Base-by-base conservation (phyloP, 2,329 filamentous ascomycete species). In the Claviceps sp. region DNA sequence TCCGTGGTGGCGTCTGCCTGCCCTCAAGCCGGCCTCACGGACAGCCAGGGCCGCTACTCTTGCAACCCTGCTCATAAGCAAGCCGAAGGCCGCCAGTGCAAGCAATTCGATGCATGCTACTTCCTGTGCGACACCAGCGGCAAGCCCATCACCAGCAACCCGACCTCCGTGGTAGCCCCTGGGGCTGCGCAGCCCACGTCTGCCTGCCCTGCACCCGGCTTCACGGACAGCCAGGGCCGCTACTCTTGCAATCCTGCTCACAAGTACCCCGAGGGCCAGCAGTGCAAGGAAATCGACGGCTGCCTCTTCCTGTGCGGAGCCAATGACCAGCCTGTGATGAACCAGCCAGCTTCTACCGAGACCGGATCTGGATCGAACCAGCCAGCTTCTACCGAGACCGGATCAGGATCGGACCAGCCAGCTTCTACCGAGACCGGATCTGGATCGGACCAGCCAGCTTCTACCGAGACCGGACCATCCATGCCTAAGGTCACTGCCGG, bases 1-100 rank as follows among this genome's bases (percentile, higher is more conserved):
- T 7, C 29, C 20, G 14, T 9, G n/a, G 8, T 3, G 26, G 36
- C 16, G 13, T 6, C 22, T 17, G 9, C 13, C 17, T 51, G 49
- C 36, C 49, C 49, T n/a, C 46, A 34, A n/a, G 40, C 54, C 46
- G 39, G 52, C 44, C 11, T 34, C 48, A 54, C 50, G 22, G 53
- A 54, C 47, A 39, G 37, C 48, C 36, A 52, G 45, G 57, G 57
- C 50, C 51, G 56, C n/a, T 58, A 57, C 53, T 52, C 50, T 22
- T 59, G 57, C 56, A 58, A 58, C 57, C 57, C 56, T 17, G 57
- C 55, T 5, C 54, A 57, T 37, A 45, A 55, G 50, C 57, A 58
- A 46, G 56, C 57, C 50, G 47, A 50, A 29, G 55, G 55, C 9
- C 55, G 57, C 53, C 40, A 16, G 11, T 59, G 57, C 54, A 45